Evolutionary conservation across 306 rosid genomes (phyloP), one percentile per base, ranked within the genome.

Genomic region (Lathyrus sativus): DNA sequence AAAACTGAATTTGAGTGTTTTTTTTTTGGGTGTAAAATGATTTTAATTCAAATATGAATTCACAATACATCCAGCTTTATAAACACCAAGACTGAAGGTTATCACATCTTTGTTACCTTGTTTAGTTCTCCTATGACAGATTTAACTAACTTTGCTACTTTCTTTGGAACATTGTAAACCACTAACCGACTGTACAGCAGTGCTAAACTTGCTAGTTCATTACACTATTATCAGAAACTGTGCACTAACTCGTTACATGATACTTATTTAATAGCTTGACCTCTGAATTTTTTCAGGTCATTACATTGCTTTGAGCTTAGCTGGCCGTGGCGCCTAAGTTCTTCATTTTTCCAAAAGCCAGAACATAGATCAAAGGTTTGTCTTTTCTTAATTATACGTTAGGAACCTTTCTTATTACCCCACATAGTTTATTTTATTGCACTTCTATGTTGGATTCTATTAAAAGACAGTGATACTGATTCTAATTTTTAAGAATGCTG

Each of bases 251-350:
- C 58, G 7, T 18, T 51, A 53, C 33, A 19, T 3, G 13, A 58
- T 62, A 62, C 5, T 62, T 12, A 24, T 14, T 65, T 65, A 22
- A 5, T 57, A 39, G 72, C 49, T 86, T 76, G 74, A 78, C 46
- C 46, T 35, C 43, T 31, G 9, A 29, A 44, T 45, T 60, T 48
- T 41, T 70, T 69, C 71, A 90, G 98, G 98, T 92, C 98, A 29
- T 86, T 88, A 48, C 79, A 79, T 65, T 92, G 98, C 78, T 86
- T 92, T 79, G 82, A 90, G 42, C 98, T 92, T 74, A 79, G 98
- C 73, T 92, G 98, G 98, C 98, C 98, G 3, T 92, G 96, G 96
- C 86, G 88, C 62, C 65, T 0, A 48, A 70, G 15, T 45, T 79
- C 82, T 45, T 55, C 85, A 6, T 92, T 92, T 79, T 92, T 92